Evolutionary conservation across 2,329 filamentous ascomycete genomes (phyloP).

Genomic region (Pestalotiopsis sp.): DNA sequence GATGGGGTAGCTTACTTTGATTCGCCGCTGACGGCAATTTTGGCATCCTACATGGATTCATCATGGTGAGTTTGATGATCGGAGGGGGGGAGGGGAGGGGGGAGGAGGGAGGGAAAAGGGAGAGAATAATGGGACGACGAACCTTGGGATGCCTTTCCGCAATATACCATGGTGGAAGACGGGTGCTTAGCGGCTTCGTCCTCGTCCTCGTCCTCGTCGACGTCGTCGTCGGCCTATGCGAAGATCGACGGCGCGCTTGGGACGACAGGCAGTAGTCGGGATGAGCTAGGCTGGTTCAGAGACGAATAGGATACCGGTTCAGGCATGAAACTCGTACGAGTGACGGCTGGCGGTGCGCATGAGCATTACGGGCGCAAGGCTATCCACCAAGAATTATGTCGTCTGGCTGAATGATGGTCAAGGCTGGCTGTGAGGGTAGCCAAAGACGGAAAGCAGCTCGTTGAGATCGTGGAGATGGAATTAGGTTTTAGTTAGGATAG

Average conservation of each 20-base stretch:
- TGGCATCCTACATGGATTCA: constrained; percentile 38
- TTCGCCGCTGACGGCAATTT: constrained; percentile 55
- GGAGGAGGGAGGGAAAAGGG: too few species aligned
- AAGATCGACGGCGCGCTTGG: background rate
- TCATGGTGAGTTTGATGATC: background rate
- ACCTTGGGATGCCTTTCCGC: constrained; percentile 58
- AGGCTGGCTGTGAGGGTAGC: constrained; percentile 16
- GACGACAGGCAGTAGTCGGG: background rate
- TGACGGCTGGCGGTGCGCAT: constrained; percentile 20
- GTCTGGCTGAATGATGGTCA: constrained; percentile 10
- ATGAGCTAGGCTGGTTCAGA: constrained; percentile 5
- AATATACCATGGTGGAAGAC: constrained; percentile 52
- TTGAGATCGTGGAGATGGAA: constrained; percentile 25
- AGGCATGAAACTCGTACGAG: constrained; percentile 14
- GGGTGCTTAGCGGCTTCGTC: background rate
- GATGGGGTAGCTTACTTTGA: constrained; percentile 47
- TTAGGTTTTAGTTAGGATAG: constrained; percentile 10
- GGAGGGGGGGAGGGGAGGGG: background rate
- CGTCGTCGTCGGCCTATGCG: background rate
- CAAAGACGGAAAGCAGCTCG: constrained; percentile 29
- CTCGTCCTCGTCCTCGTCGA: background rate
- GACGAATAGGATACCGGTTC: constrained; percentile 17
- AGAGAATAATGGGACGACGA: background rate
- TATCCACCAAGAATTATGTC: constrained; percentile 23
- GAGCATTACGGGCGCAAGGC: constrained; percentile 12